These are phyloP conservation scores for Mycena leptocephala DNA, from an alignment of 768 basidiomycete species.

Conservation along the genomic window DNA sequence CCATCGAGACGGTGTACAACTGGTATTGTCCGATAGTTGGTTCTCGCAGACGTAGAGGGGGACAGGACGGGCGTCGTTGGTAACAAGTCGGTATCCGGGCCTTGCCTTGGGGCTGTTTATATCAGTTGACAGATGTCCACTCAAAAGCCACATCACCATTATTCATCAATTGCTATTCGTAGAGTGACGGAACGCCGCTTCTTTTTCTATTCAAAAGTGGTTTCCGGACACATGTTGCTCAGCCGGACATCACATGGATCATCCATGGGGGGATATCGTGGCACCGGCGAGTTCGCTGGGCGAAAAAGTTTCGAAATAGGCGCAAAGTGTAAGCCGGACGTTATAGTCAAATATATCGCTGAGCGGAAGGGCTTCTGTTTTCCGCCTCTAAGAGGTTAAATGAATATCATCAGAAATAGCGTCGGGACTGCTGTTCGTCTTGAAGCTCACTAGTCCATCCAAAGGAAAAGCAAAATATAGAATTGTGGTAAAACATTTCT, in stretches of 20 bases:
- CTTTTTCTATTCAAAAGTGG: conserved; percentile 16
- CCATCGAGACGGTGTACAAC: conserved; percentile 17
- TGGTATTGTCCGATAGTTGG: conserved; percentile 10
- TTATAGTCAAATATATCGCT: conserved; percentile 16
- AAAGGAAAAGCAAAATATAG: background rate
- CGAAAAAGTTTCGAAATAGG: conserved; percentile 8
- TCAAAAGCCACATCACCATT: conserved; percentile 15
- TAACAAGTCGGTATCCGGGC: conserved; percentile 7
- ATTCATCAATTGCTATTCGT: conserved; percentile 8
- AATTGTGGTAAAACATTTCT: conserved; percentile 5
- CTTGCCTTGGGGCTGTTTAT: conserved; percentile 15
- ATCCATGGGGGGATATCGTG: conserved; percentile 5
- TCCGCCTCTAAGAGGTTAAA: background rate
- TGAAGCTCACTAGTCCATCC: conserved; percentile 6
- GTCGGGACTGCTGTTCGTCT: background rate
- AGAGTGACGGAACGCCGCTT: conserved; percentile 9
- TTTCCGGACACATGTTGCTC: background rate
- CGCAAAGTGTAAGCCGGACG: conserved; percentile 5
- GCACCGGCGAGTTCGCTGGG: conserved; percentile 8
- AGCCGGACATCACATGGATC: conserved; percentile 13
- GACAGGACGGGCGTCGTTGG: conserved; percentile 1
- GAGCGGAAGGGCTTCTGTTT: conserved; percentile 8
- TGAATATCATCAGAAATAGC: background rate
- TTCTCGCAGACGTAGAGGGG: too few relatives aligned
- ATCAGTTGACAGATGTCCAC: conserved; percentile 12